A percentile compares a stretch with the other conserved stretches of the same genome.
phyloP scores from a whole-genome alignment of 1,284 basidiomycete species.

The Filobasidium uniguttulatum region DNA sequence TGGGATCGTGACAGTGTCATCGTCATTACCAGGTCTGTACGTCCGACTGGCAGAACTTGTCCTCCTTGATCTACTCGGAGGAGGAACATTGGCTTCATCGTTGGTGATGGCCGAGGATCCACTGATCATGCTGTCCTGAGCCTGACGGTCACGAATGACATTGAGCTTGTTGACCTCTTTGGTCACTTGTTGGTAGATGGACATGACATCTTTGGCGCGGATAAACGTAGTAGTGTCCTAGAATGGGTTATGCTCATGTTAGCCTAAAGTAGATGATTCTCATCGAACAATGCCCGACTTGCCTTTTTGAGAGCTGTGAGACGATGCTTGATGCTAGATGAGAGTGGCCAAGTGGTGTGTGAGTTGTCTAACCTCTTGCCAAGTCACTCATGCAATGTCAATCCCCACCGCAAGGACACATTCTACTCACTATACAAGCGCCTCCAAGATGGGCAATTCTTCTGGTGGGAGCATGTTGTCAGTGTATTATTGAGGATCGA shows the following conservation, averaged over 20 bases:
- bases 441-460: slow-evolving; percentile 84
- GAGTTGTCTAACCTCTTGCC: neutral
- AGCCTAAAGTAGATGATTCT: too few species aligned
- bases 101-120: slow-evolving; percentile 13
- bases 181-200: slow-evolving; percentile 82
- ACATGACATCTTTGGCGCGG: slow-evolving; percentile 82
- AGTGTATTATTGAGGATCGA: too few species aligned
- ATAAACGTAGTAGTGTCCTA: slow-evolving; percentile 74
- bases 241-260: too few species aligned
- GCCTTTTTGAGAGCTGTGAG: slow-evolving; percentile 46
- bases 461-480: slow-evolving; percentile 26
- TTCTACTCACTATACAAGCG: slow-evolving; percentile 66
- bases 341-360: slow-evolving; percentile 21
- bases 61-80: neutral
- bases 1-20: neutral
- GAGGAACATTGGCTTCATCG: slow-evolving; percentile 1
- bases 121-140: slow-evolving; percentile 21
- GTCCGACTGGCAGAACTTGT: neutral
- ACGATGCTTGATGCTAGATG: slow-evolving; percentile 68
- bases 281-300: slow-evolving; percentile 16
- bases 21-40: neutral
- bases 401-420: neutral
- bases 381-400: slow-evolving; percentile 13
- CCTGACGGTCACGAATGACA: slow-evolving; percentile 55
- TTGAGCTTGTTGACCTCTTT: slow-evolving; percentile 93